Conservation (phyloP, 2,329 filamentous ascomycete species). For the Penicillium sp. region DNA sequence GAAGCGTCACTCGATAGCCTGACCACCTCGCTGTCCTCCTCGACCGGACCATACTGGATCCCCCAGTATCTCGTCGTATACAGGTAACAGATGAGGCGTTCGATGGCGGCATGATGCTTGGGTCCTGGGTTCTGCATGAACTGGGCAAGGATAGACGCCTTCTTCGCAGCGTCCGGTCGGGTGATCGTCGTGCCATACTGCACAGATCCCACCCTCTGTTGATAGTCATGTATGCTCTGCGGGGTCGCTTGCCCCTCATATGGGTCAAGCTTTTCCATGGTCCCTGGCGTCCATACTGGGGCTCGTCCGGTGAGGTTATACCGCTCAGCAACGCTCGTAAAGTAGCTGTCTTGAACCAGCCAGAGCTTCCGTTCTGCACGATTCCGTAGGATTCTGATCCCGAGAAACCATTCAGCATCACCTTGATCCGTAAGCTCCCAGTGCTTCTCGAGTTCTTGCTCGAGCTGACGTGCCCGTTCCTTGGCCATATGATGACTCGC, state of each 20-base stretch:
- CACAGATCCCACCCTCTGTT: neutral
- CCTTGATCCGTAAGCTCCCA: conserved; percentile 1
- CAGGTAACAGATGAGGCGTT: neutral
- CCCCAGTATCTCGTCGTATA: neutral
- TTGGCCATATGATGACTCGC: neutral
- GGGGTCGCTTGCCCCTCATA: too few species aligned
- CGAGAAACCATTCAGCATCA: conserved; percentile 4
- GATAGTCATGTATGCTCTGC: neutral
- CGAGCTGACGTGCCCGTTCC: neutral
- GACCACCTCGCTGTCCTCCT: neutral
- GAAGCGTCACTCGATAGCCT: neutral
- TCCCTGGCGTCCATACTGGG: too few species aligned
- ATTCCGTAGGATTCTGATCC: conserved; percentile 2
- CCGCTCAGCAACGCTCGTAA: neutral
- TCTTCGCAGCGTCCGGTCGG: neutral
- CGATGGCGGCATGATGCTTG: neutral
- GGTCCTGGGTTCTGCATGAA: conserved; percentile 1
- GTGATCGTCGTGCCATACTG: neutral
- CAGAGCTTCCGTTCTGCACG: neutral
- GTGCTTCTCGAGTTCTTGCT: neutral
- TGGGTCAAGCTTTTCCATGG: too few species aligned
- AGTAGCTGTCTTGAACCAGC: conserved; percentile 2
- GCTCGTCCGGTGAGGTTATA: neutral
- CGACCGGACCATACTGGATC: neutral
- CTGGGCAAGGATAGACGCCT: neutral